Percentiles rank a stretch among this genome's conserved stretches.
Evolutionary conservation across 1,139 yeast genomes (phyloP).

Genomic region (Blastobotrys arbuscula): DNA sequence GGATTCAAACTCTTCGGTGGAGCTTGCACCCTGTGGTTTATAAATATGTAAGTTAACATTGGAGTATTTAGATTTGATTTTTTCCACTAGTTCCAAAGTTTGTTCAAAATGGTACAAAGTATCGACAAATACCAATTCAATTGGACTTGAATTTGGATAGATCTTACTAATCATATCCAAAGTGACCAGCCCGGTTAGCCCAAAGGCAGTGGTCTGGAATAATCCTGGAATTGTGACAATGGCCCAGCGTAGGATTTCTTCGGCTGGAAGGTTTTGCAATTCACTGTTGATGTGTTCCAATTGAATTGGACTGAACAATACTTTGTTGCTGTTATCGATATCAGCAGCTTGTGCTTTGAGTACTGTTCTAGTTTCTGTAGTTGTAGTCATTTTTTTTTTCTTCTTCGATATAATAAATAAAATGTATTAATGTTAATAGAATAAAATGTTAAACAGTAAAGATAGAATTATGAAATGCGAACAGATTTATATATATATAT

Average conservation of each 20-base stretch:
- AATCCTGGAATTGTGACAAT: conserved; percentile 71
- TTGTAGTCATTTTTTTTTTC: conserved; percentile 5
- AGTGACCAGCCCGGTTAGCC: conserved; percentile 85
- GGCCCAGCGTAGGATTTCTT: conserved; percentile 79
- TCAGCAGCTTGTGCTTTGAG: not conserved
- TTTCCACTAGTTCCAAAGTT: conserved; percentile 68
- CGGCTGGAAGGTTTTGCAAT: conserved; percentile 53
- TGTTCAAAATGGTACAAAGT: conserved; percentile 93
- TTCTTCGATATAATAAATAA: not conserved
- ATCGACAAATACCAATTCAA: conserved; percentile 81
- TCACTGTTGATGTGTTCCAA: conserved; percentile 48
- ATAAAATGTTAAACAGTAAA: not conserved
- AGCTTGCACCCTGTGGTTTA: conserved; percentile 53
- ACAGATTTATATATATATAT: not conserved
- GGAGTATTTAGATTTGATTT: conserved; percentile 54
- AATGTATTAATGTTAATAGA: not conserved
- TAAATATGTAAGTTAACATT: conserved; percentile 51
- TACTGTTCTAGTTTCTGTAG: not conserved
- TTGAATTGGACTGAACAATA: conserved; percentile 24
- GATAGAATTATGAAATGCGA: no score
- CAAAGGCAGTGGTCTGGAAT: conserved; percentile 92
- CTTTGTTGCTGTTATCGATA: not conserved
- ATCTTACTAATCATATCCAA: conserved; percentile 74
- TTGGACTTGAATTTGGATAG: conserved; percentile 37
- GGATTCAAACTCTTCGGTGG: conserved; percentile 59